Conservation (phyloP, 768 basidiomycete genomes). For the Leccinum imitatum region DNA sequence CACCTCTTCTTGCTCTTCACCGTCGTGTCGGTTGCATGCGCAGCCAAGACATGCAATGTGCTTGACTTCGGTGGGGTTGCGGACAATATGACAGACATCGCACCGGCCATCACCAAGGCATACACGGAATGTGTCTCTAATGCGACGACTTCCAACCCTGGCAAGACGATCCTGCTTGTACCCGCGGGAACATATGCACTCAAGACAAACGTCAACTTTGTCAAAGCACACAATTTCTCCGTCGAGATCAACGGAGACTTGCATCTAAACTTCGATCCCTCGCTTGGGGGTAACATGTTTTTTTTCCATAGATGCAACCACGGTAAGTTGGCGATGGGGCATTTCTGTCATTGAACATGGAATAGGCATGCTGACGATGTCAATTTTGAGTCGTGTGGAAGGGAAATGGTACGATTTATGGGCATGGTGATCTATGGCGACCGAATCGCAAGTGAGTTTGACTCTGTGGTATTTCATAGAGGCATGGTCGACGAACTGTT, state of each 20-base stretch:
- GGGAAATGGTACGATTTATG: constrained; percentile 7
- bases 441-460: not conserved
- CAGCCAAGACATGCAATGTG: constrained; percentile 11
- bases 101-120: constrained; percentile 7
- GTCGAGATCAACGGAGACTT: constrained; percentile 5
- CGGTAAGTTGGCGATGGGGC: not conserved
- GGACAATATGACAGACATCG: constrained; percentile 8
- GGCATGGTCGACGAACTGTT: not conserved
- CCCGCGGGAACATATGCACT: constrained; percentile 9
- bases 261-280: constrained; percentile 1
- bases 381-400: constrained; percentile 4
- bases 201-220: not conserved
- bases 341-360: not conserved
- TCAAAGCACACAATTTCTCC: not conserved
- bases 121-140: not conserved
- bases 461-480: not conserved
- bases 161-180: constrained; percentile 6
- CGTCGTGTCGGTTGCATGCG: not conserved
- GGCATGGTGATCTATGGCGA: constrained; percentile 7
- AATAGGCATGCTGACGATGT: not conserved
- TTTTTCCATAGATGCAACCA: not conserved
- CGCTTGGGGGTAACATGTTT: constrained; percentile 3
- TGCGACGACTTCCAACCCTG: not conserved
- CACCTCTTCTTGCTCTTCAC: constrained; percentile 3
- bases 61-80: constrained; percentile 6